Conservation (phyloP, 345 rosid species). For the Xanthoceras sorbifolium region DNA sequence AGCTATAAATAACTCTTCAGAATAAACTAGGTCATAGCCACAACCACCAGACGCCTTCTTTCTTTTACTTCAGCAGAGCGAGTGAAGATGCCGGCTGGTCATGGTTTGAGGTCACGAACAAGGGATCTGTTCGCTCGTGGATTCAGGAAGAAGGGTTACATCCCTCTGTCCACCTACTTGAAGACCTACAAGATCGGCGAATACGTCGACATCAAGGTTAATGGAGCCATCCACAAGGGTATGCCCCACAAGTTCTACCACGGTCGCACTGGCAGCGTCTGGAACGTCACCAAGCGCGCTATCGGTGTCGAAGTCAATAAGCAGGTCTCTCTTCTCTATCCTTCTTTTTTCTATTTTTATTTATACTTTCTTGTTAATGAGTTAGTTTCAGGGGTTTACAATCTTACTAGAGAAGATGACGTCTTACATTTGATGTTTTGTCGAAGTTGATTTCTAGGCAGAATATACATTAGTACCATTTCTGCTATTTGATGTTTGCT, state of each 20-base stretch:
- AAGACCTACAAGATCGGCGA: slow-evolving; percentile 68
- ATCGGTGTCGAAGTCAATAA: slow-evolving; percentile 78
- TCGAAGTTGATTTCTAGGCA: too few relatives aligned
- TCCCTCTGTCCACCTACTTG: slow-evolving; percentile 65
- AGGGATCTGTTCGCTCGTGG: slow-evolving; percentile 66
- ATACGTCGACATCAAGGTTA: slow-evolving; percentile 68
- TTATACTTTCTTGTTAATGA: neutral
- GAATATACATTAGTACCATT: too few relatives aligned
- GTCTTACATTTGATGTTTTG: too few relatives aligned
- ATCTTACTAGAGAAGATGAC: too few relatives aligned
- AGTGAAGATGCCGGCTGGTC: slow-evolving; percentile 71
- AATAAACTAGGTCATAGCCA: neutral
- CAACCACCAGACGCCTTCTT: neutral
- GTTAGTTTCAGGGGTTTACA: too few relatives aligned
- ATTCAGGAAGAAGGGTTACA: slow-evolving; percentile 83
- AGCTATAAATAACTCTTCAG: neutral
- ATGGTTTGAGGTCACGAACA: slow-evolving; percentile 63
- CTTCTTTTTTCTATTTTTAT: neutral
- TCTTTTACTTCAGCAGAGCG: neutral
- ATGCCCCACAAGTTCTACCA: slow-evolving; percentile 90
- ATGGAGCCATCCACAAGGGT: slow-evolving; percentile 80
- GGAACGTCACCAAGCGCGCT: slow-evolving; percentile 86
- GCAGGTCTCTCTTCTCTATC: slow-evolving; percentile 39
- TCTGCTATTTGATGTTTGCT: too few relatives aligned
- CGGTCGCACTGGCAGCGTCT: slow-evolving; percentile 77